Evolutionary conservation across 345 rosid genomes (phyloP), one percentile per base, ranked within the genome.

Genomic region (Crucihimalaya himalaica): DNA sequence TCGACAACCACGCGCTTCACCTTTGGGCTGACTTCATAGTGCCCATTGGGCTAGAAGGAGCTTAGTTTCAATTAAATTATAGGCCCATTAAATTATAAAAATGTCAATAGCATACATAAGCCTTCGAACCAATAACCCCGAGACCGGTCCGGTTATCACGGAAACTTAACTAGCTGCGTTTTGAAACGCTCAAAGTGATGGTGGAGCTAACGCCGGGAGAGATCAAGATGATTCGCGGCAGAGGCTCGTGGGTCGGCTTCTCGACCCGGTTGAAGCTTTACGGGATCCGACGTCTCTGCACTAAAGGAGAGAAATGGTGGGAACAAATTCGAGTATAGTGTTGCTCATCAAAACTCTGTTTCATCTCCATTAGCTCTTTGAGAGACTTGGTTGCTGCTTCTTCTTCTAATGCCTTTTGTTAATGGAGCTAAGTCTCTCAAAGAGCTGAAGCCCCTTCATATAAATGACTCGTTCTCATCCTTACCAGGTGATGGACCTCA

Each of bases 211-310:
- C 75, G 75, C 31, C 72, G 72, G 71, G 75, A 76, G 39, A 71
- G 59, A 67, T 28, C 55, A 39, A 52, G 23, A 87, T 85, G 96
- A 46, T 85, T 79, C 80, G 84, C 68, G 74, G 81, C 74, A 66
- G 81, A 82, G 72, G 42, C 28, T 50, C 18, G 47, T 80, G 78
- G 81, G 67, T 78, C 67, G 80, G 37, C 64, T 31, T 78, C 45
- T 68, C 71, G 59, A 73, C 65, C 61, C 79, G 64, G 18, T 62
- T 74, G 28, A 78, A 68, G 48, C 59, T 55, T 29, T 13, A 15
- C 15, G 58, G 21, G 65, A 73, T 14, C 35, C 81, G 73, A 74
- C 53, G 71, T 1, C 72, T 82, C 57, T 80, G 87, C 80, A 57
- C 42, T 7, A 55, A 63, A 18, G 37, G 61, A 55, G 40, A 55